Conservation (phyloP, 352 stramenopile species). For the Globisporangium viniferum region DNA sequence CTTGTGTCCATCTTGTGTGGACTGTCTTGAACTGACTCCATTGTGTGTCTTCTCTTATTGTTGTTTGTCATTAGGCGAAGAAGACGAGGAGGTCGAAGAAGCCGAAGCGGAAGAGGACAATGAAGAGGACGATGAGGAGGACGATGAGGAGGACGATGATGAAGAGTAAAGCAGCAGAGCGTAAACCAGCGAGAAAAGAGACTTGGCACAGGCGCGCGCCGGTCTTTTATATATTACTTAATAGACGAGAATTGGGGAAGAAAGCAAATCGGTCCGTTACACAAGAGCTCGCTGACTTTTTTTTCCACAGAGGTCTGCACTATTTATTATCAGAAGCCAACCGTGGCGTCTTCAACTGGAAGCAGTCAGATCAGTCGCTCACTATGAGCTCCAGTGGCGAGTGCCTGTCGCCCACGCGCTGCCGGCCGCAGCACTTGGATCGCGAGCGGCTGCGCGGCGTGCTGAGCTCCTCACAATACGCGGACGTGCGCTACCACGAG, state of each 20-base stretch:
- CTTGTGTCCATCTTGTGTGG: background rate
- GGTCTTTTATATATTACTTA: slow-evolving; percentile 27
- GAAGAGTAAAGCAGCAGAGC: slow-evolving; percentile 33
- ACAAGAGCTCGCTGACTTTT: background rate
- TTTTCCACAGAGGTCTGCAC: background rate
- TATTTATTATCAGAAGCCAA: background rate
- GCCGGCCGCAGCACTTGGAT: slow-evolving; percentile 50
- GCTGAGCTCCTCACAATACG: slow-evolving; percentile 31
- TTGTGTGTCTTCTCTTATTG: slow-evolving; percentile 3
- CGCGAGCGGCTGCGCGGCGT: slow-evolving; percentile 43
- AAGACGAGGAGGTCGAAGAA: slow-evolving; percentile 27
- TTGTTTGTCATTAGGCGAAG: slow-evolving; percentile 18
- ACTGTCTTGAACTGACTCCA: background rate
- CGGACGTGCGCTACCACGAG: slow-evolving; percentile 50
- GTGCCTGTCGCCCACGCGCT: slow-evolving; percentile 43
- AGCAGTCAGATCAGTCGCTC: background rate
- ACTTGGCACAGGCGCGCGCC: background rate
- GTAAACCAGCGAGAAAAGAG: slow-evolving; percentile 29
- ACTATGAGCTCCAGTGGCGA: slow-evolving; percentile 3
- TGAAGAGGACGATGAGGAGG: slow-evolving; percentile 34
- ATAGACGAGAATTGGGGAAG: slow-evolving; percentile 10
- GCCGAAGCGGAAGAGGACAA: slow-evolving; percentile 26
- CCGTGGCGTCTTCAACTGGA: background rate
- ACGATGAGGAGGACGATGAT: slow-evolving; percentile 52
- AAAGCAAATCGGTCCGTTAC: slow-evolving; percentile 24